Conservation (phyloP, 2,329 filamentous ascomycete genomes). For the Monosporascus sp. region DNA sequence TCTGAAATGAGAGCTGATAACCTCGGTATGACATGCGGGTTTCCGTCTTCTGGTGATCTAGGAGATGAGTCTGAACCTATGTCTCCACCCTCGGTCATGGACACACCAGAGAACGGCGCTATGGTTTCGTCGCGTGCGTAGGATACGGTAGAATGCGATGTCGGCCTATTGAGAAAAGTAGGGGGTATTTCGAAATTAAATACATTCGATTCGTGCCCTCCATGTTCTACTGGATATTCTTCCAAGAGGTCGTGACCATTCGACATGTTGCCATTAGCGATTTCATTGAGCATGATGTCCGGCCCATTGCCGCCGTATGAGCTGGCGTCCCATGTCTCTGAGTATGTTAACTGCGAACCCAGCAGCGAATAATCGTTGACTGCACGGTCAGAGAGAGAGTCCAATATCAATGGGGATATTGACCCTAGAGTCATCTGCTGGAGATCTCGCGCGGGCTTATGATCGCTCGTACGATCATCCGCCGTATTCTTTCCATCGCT, state of each 20-base stretch:
- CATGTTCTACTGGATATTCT: neutral
- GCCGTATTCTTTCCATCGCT: neutral
- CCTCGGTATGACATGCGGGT: neutral
- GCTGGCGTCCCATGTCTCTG: neutral
- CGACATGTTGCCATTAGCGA: neutral
- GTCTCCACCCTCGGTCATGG: neutral
- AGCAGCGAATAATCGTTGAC: neutral
- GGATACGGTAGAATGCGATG: neutral
- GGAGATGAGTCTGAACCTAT: neutral
- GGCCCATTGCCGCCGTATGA: neutral
- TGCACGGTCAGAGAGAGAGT: neutral
- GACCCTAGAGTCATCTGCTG: neutral
- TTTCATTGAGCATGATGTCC: neutral
- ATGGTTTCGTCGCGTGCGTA: neutral
- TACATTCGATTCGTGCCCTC: neutral
- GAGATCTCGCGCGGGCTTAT: neutral
- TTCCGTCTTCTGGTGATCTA: neutral
- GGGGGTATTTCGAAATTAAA: neutral
- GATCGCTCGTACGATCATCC: neutral
- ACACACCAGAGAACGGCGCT: neutral
- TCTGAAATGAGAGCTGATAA: neutral
- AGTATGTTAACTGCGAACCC: neutral
- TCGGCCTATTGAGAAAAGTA: neutral
- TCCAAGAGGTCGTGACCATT: neutral
- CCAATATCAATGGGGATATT: neutral